A percentile compares a stretch with the other conserved stretches of the same genome.
Evolutionary conservation across 129 eudicot species (phyloP).

Genomic region (Artemisia tridentata): DNA sequence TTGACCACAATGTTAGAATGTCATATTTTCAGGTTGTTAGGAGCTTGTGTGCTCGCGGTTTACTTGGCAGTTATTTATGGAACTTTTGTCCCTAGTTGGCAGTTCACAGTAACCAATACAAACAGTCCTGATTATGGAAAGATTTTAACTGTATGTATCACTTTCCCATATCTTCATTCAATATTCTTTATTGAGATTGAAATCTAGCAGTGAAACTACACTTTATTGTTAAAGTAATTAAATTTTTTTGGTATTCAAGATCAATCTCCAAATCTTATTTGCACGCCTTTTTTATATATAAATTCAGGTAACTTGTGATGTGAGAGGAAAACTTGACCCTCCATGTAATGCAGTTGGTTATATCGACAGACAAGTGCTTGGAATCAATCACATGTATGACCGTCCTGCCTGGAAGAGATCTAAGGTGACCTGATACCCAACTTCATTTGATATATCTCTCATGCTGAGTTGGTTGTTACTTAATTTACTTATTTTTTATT

Average conservation of each 20-base stretch:
- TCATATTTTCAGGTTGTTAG: constrained; percentile 47
- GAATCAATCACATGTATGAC: constrained; percentile 67
- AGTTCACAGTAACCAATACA: constrained; percentile 55
- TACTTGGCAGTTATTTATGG: constrained; percentile 69
- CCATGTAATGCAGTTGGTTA: constrained; percentile 86
- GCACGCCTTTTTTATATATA: not conserved
- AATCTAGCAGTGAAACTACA: no score
- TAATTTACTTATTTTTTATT: not conserved
- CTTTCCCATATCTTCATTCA: not conserved
- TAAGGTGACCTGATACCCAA: constrained; percentile 41
- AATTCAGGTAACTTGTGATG: constrained; percentile 58
- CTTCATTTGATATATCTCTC: constrained; percentile 1
- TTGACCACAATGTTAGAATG: constrained; percentile 11
- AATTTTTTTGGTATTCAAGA: no score
- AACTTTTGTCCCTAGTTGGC: constrained; percentile 84
- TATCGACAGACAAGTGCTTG: constrained; percentile 68
- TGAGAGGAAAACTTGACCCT: constrained; percentile 70
- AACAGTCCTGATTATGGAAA: constrained; percentile 63
- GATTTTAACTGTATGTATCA: constrained; percentile 54
- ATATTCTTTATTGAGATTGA: no score
- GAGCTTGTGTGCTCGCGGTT: constrained; percentile 50
- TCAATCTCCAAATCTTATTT: not conserved
- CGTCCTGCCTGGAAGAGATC: constrained; percentile 91
- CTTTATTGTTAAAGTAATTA: no score
- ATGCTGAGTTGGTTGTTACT: constrained; percentile 8